Evolutionary conservation across 495 filamentous ascomycete species (phyloP).

Genomic region (Podospora fimiseda): DNA sequence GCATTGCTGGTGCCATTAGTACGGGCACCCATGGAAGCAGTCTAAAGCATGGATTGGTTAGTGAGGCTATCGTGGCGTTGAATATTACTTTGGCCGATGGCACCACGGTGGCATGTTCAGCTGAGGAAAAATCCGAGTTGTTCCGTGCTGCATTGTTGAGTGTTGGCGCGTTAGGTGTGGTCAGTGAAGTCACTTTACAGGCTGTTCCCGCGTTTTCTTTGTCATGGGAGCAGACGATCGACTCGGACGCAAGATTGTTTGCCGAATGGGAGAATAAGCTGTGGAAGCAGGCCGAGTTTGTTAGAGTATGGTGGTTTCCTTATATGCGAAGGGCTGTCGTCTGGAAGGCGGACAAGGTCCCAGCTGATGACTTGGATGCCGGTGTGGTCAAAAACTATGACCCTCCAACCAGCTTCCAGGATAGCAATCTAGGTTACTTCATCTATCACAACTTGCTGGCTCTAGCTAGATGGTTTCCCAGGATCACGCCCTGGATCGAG

Average conservation of each 20-base stretch:
- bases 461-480: constrained; percentile 67
- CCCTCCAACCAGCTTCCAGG: constrained; percentile 62
- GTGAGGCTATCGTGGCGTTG: constrained; percentile 63
- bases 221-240: constrained; percentile 76
- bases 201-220: constrained; percentile 72
- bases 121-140: constrained; percentile 62
- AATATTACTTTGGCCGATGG: constrained; percentile 82
- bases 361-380: constrained; percentile 43
- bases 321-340: constrained; percentile 80
- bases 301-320: constrained; percentile 95
- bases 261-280: constrained; percentile 64
- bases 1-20: constrained; percentile 83
- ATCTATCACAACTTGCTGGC: constrained; percentile 86
- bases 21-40: constrained; percentile 93
- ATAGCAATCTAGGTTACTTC: constrained; percentile 71
- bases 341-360: constrained; percentile 65
- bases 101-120: constrained; percentile 64
- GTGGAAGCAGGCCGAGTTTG: constrained; percentile 82
- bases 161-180: constrained; percentile 82
- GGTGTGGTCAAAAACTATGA: constrained; percentile 39
- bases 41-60: constrained; percentile 73
- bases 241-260: constrained; percentile 59
- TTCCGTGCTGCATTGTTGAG: constrained; percentile 86
- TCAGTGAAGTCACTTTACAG: constrained; percentile 80
- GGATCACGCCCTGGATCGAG: constrained; percentile 77